Evolutionary conservation across 805 yeast species (phyloP), one percentile per base, ranked within the genome.

Genomic region (Candida parachauliodes): DNA sequence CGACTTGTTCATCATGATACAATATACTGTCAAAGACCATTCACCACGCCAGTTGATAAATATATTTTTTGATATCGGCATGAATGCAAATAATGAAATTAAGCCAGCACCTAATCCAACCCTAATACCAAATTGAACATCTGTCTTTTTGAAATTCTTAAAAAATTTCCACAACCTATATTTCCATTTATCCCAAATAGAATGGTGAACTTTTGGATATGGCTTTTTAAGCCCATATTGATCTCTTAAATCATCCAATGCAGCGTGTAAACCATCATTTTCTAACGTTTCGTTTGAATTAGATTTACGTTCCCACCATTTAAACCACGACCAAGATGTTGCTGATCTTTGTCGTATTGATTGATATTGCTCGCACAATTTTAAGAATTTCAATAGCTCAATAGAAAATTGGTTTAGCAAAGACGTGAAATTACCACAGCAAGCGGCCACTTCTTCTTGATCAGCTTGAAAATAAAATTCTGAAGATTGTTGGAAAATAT

Each of bases 1-100:
- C 1, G 89, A 81, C 50, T 84, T 84, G 48, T 82, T 83, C 91
- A 86, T 85, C 65, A 86, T 83, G 39, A 86, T 81, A 48, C 86
- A 79, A 48, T 78, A 86, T 0, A 88, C 80, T n/a, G 83, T 84
- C 26, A 86, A 59, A 0, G 88, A 80, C 95, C 95, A 86, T 54
- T 86, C 95, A 11, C 83, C 82, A 45, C 89, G 62, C 88, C 87
- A 84, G 28, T 66, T 70, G 32, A 62, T 70, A 49, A 85, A 87
- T 1, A 54, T 44, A 4, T 66, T 64, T 35, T 79, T 66, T 0
- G 88, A 76, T 9, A 54, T 51, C 2, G 81, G 79, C 19, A 76
- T 51, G 48, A 78, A 85, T 2, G 94, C 94, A 39, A 87, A 78
- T 0, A 75, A 47, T 0, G 88, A 79, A 20, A 86, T 60, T 4